Evolutionary conservation across 129 eudicot genomes (phyloP).

Genomic region (Helianthus tuberosus): DNA sequence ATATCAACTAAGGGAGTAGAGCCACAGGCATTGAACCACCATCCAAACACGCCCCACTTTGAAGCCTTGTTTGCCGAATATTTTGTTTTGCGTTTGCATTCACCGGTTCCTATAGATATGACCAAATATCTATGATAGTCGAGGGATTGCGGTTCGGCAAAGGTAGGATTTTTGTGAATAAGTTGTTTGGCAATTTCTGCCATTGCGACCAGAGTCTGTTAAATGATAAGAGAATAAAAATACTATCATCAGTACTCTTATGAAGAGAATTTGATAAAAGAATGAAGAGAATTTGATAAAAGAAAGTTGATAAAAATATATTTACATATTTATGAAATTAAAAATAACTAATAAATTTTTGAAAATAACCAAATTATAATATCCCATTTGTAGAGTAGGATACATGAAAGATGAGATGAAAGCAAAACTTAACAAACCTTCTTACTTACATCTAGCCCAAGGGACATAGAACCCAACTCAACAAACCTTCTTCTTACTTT

Average conservation of each 20-base stretch:
- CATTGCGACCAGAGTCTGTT: slow-evolving; percentile 52
- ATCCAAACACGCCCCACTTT: slow-evolving; percentile 51
- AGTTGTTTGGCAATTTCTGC: slow-evolving; percentile 43
- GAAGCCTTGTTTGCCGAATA: slow-evolving; percentile 34
- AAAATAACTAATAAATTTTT: too few species aligned
- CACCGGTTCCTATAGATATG: slow-evolving; percentile 56
- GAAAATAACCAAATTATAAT: too few species aligned
- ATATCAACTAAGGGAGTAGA: slow-evolving; percentile 50
- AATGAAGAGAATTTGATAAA: too few species aligned
- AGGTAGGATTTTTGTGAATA: slow-evolving; percentile 8
- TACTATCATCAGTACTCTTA: background rate
- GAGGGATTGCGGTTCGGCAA: slow-evolving; percentile 16
- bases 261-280: too few species aligned
- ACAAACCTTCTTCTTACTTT: too few species aligned
- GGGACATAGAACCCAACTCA: too few species aligned
- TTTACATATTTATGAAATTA: too few species aligned
- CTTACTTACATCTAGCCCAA: too few species aligned
- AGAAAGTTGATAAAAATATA: too few species aligned
- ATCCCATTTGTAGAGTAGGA: too few species aligned
- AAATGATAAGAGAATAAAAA: background rate
- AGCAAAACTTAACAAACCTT: too few species aligned
- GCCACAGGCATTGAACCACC: slow-evolving; percentile 40
- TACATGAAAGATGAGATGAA: too few species aligned
- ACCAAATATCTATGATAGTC: slow-evolving; percentile 45
- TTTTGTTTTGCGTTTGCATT: slow-evolving; percentile 24